phyloP scores from a whole-genome alignment of 192 early-diverging fungal species.

The Backusella psychrophila region DNA sequence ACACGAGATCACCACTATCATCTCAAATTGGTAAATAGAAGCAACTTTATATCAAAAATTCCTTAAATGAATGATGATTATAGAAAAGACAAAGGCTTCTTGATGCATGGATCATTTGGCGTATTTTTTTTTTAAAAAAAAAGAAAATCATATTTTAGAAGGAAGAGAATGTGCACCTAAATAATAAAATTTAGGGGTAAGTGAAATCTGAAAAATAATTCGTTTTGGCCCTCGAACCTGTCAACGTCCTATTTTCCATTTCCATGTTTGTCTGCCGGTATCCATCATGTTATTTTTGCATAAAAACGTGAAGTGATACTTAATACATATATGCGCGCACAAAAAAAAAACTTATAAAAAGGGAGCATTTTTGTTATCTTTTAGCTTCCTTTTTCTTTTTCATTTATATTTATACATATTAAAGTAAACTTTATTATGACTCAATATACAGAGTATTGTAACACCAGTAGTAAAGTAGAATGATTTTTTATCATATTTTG shows the following conservation, averaged over 20 bases:
- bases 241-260: neutral
- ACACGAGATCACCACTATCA: neutral
- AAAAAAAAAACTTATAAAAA: constrained; percentile 1
- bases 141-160: neutral
- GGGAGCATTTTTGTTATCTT: neutral
- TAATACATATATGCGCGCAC: neutral
- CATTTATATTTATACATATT: neutral
- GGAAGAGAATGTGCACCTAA: neutral
- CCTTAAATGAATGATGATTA: neutral
- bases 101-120: neutral
- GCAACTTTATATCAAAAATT: neutral
- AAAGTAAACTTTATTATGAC: neutral
- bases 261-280: neutral
- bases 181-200: constrained; percentile 4
- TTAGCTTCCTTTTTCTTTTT: neutral
- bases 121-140: neutral
- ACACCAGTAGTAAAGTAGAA: neutral
- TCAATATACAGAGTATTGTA: neutral
- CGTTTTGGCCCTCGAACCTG: neutral
- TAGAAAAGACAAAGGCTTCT: neutral
- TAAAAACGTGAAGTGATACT: neutral
- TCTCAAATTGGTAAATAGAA: neutral
- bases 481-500: neutral
- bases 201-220: neutral
- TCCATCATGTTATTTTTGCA: constrained; percentile 3